Base-by-base conservation (phyloP, 495 filamentous ascomycete species). In the Trichoderma reesei region DNA sequence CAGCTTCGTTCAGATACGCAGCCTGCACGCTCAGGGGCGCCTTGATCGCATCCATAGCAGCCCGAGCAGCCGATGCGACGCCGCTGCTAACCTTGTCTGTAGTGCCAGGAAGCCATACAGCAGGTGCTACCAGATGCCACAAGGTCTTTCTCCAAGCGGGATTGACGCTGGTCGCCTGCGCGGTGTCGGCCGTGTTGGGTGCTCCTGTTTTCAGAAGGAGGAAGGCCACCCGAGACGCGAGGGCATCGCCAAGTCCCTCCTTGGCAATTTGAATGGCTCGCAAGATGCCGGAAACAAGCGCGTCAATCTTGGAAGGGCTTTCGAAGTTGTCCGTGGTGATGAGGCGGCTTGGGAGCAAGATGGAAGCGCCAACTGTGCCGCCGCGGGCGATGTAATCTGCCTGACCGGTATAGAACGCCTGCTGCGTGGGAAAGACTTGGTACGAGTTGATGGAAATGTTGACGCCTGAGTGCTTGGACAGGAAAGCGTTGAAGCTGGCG, bases 61-160 rank as follows among this genome's bases (percentile, higher is more conserved):
- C 13, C 18, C 64, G 51, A 56, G 51, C 51, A 10, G 51, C 51
- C 9, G 51, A 10, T 1, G 51, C 67, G 42, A 63, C 70, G 67
- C 16, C 67, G 20, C 9, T 62, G 62, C 61, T 73, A 72, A 14
- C 63, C 38, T 39, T 26, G 66, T 36, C 60, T 33, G 51, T 1
- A 10, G 26, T 33, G 31, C 5, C 31, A 38, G 31, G 76, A 65
- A n/a, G 67, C 68, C 20, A 74, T 34, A 11, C 70, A 69, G 18
- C 20, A 20, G 62, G 59, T 41, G 20, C 31, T 8, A 56, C 9
- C 3, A 76, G 64, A 67, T 85, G 83, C 75, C 85, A 75, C 8
- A 80, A 74, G 13, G 80, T 75, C 0, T 75, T 64, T 33, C 84
- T 76, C 77, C 79, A 85, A 7, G 83, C 83, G 0, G 82, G 83